Percentiles rank a stretch among this genome's conserved stretches.
These are phyloP conservation scores for Ogataea nonfermentans DNA, from an alignment of 805 yeast species.

Conservation along the genomic window DNA sequence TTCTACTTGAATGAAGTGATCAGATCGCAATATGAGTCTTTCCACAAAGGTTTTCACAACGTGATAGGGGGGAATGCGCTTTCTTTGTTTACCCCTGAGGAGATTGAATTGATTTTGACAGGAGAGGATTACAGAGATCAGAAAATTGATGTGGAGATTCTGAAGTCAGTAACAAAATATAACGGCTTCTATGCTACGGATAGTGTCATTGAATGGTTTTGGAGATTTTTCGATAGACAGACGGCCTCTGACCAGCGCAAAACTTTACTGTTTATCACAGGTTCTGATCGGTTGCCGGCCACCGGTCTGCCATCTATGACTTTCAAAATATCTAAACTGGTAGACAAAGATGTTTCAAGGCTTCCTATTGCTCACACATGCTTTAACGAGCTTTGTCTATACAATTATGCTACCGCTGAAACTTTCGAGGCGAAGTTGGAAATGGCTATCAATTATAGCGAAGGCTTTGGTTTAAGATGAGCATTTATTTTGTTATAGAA, in stretches of 20 bases:
- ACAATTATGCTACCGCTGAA: slow-evolving; percentile 57
- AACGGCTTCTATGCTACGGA: slow-evolving; percentile 51
- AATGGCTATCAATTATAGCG: slow-evolving; percentile 73
- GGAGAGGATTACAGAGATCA: slow-evolving; percentile 58
- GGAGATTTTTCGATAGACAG: slow-evolving; percentile 67
- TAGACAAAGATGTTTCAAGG: slow-evolving; percentile 32
- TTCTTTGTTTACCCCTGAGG: slow-evolving; percentile 77
- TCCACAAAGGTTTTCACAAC: slow-evolving; percentile 66
- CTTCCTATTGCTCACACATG: slow-evolving; percentile 93
- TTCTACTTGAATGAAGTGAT: slow-evolving; percentile 60
- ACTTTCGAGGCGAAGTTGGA: slow-evolving; percentile 56
- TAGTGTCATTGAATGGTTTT: slow-evolving; percentile 72
- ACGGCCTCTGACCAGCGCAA: slow-evolving; percentile 51
- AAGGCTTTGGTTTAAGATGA: slow-evolving; percentile 70
- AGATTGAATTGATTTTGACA: slow-evolving; percentile 72
- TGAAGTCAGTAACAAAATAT: slow-evolving; percentile 74
- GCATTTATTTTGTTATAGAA: too few species aligned
- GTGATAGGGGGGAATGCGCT: slow-evolving; percentile 82
- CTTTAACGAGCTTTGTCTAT: slow-evolving; percentile 83
- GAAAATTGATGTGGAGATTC: slow-evolving; percentile 60
- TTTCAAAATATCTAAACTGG: slow-evolving; percentile 61
- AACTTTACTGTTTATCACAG: slow-evolving; percentile 76
- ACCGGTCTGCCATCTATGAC: slow-evolving; percentile 79
- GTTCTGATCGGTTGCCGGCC: slow-evolving; percentile 90
- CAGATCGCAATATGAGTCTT: slow-evolving; percentile 50